A percentile compares a stretch with the other conserved stretches of the same genome.
Conservation (phyloP, 2,329 filamentous ascomycete genomes). For the Westerdykella ornata region DNA sequence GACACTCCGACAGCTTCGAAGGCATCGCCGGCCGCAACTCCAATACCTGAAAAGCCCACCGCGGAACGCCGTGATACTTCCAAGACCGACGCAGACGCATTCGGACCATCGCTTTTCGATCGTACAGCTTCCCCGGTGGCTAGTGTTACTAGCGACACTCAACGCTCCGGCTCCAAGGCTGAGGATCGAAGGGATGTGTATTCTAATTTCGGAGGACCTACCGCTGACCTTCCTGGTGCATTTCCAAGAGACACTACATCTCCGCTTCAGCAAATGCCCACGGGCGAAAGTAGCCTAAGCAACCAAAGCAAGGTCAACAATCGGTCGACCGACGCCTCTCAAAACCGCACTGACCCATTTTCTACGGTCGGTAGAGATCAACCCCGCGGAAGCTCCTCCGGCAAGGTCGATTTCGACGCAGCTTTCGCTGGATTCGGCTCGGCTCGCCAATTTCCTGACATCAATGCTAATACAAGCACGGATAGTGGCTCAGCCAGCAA, state of each 20-base stretch:
- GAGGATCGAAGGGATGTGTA: conserved; percentile 39
- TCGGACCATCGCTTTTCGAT: conserved; percentile 33
- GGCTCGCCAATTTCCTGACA: conserved; percentile 46
- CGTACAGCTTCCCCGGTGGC: conserved; percentile 37
- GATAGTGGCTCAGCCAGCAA: conserved; percentile 36
- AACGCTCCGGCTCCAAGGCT: conserved; percentile 27
- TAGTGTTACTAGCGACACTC: conserved; percentile 36
- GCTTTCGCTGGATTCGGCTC: conserved; percentile 70
- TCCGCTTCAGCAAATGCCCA: conserved; percentile 44
- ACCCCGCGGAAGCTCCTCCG: conserved; percentile 30
- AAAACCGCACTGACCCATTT: conserved; percentile 43
- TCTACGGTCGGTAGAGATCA: conserved; percentile 26
- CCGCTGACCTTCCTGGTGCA: conserved; percentile 40
- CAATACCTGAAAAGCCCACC: conserved; percentile 45
- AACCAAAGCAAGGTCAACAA: conserved; percentile 40
- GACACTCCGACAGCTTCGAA: conserved; percentile 42
- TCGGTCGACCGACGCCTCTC: conserved; percentile 36
- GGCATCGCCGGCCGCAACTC: conserved; percentile 43
- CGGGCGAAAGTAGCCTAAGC: conserved; percentile 44
- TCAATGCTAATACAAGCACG: conserved; percentile 27
- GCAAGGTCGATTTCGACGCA: conserved; percentile 77
- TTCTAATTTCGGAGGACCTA: conserved; percentile 31
- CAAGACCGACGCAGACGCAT: conserved; percentile 32
- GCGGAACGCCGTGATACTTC: conserved; percentile 32
- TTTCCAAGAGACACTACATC: conserved; percentile 41